Evolutionary conservation across 257 asterid species (phyloP), one percentile per base, ranked within the genome.

Genomic region (Ilex asprella): DNA sequence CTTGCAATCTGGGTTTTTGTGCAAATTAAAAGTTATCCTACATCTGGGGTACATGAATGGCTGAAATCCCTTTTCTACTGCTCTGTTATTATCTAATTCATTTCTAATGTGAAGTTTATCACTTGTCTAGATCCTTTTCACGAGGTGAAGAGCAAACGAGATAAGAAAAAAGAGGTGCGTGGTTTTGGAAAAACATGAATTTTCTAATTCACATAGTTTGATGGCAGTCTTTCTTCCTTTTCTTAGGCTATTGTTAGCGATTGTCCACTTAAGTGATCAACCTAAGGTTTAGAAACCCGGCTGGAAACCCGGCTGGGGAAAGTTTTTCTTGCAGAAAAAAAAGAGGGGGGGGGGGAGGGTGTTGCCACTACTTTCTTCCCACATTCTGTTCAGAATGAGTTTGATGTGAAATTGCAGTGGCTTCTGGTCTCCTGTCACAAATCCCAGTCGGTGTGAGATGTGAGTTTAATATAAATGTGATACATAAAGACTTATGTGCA

Each of bases 111-210:
- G 56, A 64, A 57, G 60, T 60, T 61, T 56, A 60, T 66, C 49
- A 65, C 5, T 75, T 76, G 50, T 73, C 39, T 79, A 91, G 98
- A 83, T 83, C 70, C 86, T 71, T 83, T 83, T 62, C 83, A 66
- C 11, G 95, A 91, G 82, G 98, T 91, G 84, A 91, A 86, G 91
- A 91, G 95, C 81, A 91, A 91, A 68, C 82, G 95, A 56, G 98
- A 87, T 58, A 91, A 86, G 89, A 91, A 85, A 73, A 91, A 91
- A 81, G 96, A 86, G 95, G 98, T 88, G 79, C 11, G 79, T 72
- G 55, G 39, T 74, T 68, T 56, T 73, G 39, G 16, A 73, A 59
- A 32, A 31, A 65, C 56, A 0, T 53, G 7, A 53, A 53, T 7
- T 14, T 5, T n/a, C 57, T 53, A 14, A 15, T 14, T 16, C 30